Evolutionary conservation across 2,329 filamentous ascomycete species (phyloP), one percentile per base, ranked within the genome.

Genomic region (Cladophialophora yegresii): DNA sequence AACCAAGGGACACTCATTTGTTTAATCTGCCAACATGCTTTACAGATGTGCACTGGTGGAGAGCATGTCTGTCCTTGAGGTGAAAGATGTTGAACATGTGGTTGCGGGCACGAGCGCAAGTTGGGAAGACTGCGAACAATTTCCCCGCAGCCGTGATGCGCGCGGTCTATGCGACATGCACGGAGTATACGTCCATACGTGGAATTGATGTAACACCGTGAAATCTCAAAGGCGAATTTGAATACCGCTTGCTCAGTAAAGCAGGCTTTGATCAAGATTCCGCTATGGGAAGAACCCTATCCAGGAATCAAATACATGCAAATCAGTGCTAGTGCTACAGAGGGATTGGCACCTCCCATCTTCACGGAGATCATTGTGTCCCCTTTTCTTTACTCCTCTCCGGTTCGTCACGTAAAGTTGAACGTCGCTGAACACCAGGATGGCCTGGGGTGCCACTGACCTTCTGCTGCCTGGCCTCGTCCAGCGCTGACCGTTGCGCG

Each of bases 391-490:
- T 79, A 62, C 79, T 79, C 30, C 73, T 74, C 53, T 73, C 72
- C 49, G 76, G 73, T 57, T 82, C 80, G 55, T 82, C 80, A 67
- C 77, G 75, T 61, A 75, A 72, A 40, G 76, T 76, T 63, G 72
- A 69, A 61, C 80, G 78, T 69, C 78, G 77, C 67, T 80, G 78
- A 32, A 71, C 68, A 40, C 75, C 75, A 28, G 62, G 54, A 13
- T 74, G 73, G 51, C 73, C 71, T 12, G 73, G 66, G 57, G 76
- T 74, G n/a, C 73, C 71, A 12, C 74, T 72, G 50, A 77, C 84
- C 79, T 96, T 96, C 74, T 96, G 92, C 71, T 93, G 91, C 67
- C 93, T 89, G 62, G 91, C 91, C 77, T 96, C 92, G 73, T 97
- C 93, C 69, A 96, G 92, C 22, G 91, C 91, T 32, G 89, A 90